Evolutionary conservation across 1,284 basidiomycete genomes (phyloP).

Genomic region (Cutaneotrichosporon cavernicola): DNA sequence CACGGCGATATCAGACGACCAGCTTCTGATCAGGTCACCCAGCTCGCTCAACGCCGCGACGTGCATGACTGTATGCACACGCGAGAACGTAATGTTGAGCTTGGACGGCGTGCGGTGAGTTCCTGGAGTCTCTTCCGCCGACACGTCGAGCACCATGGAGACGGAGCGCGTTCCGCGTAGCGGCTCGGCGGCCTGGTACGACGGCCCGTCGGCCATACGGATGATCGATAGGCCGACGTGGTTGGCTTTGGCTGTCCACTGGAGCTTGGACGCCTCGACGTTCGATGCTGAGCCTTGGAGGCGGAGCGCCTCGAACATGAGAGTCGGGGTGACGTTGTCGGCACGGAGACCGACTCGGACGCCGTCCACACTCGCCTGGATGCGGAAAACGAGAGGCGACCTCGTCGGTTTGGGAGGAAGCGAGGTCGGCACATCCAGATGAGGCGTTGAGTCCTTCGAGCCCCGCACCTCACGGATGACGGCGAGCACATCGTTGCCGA

Average conservation of each 20-base stretch:
- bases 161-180: slow-evolving; percentile 69
- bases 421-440: neutral
- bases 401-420: neutral
- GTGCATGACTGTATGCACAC: slow-evolving; percentile 87
- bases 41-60: slow-evolving; percentile 83
- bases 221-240: slow-evolving; percentile 45
- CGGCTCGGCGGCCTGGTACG: slow-evolving; percentile 47
- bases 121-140: slow-evolving; percentile 47
- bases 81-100: slow-evolving; percentile 62
- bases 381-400: slow-evolving; percentile 25
- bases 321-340: slow-evolving; percentile 44
- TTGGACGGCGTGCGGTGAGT: slow-evolving; percentile 29
- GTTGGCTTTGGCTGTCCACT: slow-evolving; percentile 45
- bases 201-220: slow-evolving; percentile 22
- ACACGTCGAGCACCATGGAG: slow-evolving; percentile 75
- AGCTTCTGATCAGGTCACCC: slow-evolving; percentile 77
- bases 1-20: slow-evolving; percentile 68
- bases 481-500: slow-evolving; percentile 39
- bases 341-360: slow-evolving; percentile 45
- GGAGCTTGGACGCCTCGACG: slow-evolving; percentile 27
- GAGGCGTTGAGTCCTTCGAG: slow-evolving; percentile 2
- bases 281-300: slow-evolving; percentile 39
- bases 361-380: slow-evolving; percentile 36
- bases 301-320: slow-evolving; percentile 44
- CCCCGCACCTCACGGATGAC: slow-evolving; percentile 27